phyloP scores from a whole-genome alignment of 495 filamentous ascomycete genomes.

The Rhizodiscina lignyota region DNA sequence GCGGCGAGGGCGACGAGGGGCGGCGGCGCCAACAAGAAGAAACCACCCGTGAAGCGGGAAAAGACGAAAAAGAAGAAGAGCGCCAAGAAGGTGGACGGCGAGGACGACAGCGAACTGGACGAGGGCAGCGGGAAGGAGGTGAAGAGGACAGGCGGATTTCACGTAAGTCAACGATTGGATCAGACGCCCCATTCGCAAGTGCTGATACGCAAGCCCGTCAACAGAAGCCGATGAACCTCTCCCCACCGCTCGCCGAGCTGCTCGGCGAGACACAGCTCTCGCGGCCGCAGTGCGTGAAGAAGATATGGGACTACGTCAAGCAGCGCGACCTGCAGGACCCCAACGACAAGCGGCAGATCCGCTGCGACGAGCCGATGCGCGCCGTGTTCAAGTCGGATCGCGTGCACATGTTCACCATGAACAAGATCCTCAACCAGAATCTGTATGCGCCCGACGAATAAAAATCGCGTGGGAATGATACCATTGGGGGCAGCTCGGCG shows the following conservation, averaged over 20 bases:
- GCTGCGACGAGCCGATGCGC: slow-evolving; percentile 78
- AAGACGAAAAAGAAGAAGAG: slow-evolving; percentile 55
- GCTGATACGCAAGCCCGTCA: no score
- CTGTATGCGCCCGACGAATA: slow-evolving; percentile 48
- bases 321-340: slow-evolving; percentile 78
- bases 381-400: slow-evolving; percentile 79
- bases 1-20: slow-evolving; percentile 51
- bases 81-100: slow-evolving; percentile 52
- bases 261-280: slow-evolving; percentile 53
- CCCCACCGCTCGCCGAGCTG: slow-evolving; percentile 45
- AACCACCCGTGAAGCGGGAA: slow-evolving; percentile 27
- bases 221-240: slow-evolving; percentile 52
- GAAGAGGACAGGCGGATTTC: slow-evolving; percentile 50
- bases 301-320: slow-evolving; percentile 87
- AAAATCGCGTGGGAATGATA: slow-evolving; percentile 1
- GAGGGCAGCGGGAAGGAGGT: slow-evolving; percentile 46
- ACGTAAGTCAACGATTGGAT: no score
- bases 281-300: slow-evolving; percentile 87
- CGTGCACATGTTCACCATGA: slow-evolving; percentile 98
- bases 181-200: no score
- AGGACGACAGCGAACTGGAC: slow-evolving; percentile 65
- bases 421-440: slow-evolving; percentile 57
- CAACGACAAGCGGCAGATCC: slow-evolving; percentile 74
- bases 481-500: no score
- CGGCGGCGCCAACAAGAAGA: slow-evolving; percentile 31